Conservation (phyloP, 1,284 basidiomycete genomes). For the Tausonia pullulans region DNA sequence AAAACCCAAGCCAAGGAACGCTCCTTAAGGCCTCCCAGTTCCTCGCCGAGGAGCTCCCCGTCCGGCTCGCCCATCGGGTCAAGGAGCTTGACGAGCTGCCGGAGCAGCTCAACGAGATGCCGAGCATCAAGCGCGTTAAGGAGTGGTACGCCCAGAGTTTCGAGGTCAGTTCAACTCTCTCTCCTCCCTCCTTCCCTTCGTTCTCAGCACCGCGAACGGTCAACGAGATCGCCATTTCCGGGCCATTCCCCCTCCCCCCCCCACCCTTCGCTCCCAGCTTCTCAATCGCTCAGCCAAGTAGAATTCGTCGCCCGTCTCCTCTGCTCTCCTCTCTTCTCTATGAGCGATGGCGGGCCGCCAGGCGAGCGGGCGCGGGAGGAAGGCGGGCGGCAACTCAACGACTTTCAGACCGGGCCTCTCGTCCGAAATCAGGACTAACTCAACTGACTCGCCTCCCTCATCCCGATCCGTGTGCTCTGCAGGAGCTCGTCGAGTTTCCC, state of each 20-base stretch:
- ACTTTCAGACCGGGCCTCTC: too few species aligned
- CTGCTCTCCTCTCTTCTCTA: background rate
- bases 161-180: slow-evolving; percentile 49
- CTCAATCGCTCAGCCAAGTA: background rate
- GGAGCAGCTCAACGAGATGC: slow-evolving; percentile 82
- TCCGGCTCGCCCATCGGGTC: slow-evolving; percentile 88
- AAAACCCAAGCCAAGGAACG: slow-evolving; percentile 77
- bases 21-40: slow-evolving; percentile 77
- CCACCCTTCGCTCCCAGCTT: too few species aligned
- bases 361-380: too few species aligned
- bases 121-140: slow-evolving; percentile 88
- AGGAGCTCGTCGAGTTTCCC: slow-evolving; percentile 35
- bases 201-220: too few species aligned
- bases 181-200: background rate
- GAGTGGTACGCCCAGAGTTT: slow-evolving; percentile 99
- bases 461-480: background rate
- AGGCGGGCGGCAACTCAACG: too few species aligned
- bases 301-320: background rate
- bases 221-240: too few species aligned
- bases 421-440: too few species aligned
- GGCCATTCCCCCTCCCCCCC: too few species aligned
- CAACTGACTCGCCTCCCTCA: background rate
- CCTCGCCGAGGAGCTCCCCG: slow-evolving; percentile 66
- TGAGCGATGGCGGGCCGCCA: too few species aligned
- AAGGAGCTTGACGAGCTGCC: slow-evolving; percentile 94